Percentiles rank a stretch among this genome's conserved stretches.
Conservation (phyloP, 2,329 filamentous ascomycete genomes). For the Neonectria hederae region DNA sequence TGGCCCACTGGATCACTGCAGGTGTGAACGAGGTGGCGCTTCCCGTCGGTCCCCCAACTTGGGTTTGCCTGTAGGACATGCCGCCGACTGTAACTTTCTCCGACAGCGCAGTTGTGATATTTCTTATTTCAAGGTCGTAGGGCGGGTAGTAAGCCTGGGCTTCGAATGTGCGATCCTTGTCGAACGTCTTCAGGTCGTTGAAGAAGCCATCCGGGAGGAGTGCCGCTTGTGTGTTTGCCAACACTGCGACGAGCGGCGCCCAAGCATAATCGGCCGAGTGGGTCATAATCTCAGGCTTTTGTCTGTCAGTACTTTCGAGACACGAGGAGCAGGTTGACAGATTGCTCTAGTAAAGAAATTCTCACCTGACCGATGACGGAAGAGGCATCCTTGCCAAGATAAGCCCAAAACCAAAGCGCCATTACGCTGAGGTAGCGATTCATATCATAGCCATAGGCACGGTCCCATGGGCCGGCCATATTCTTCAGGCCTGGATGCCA, state of each 20-base stretch:
- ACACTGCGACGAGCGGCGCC: constrained; percentile 64
- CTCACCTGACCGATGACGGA: constrained; percentile 47
- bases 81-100: constrained; percentile 67
- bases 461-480: constrained; percentile 72
- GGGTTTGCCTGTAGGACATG: constrained; percentile 64
- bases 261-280: constrained; percentile 69
- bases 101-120: constrained; percentile 68
- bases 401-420: constrained; percentile 66
- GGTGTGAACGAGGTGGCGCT: constrained; percentile 66
- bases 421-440: constrained; percentile 68
- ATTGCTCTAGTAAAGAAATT: neutral
- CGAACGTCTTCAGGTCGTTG: constrained; percentile 56
- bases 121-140: constrained; percentile 64
- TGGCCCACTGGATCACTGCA: constrained; percentile 67
- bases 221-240: constrained; percentile 59
- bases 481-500: constrained; percentile 69
- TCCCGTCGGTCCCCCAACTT: constrained; percentile 63
- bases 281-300: constrained; percentile 60
- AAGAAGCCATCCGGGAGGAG: constrained; percentile 56
- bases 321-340: neutral
- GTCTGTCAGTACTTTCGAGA: neutral
- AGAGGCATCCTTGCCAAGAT: constrained; percentile 59
- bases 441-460: constrained; percentile 71
- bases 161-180: constrained; percentile 61
- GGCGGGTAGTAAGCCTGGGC: constrained; percentile 66